Base-by-base conservation (phyloP, 2,329 filamentous ascomycete genomes). In the Xylariales sp. region DNA sequence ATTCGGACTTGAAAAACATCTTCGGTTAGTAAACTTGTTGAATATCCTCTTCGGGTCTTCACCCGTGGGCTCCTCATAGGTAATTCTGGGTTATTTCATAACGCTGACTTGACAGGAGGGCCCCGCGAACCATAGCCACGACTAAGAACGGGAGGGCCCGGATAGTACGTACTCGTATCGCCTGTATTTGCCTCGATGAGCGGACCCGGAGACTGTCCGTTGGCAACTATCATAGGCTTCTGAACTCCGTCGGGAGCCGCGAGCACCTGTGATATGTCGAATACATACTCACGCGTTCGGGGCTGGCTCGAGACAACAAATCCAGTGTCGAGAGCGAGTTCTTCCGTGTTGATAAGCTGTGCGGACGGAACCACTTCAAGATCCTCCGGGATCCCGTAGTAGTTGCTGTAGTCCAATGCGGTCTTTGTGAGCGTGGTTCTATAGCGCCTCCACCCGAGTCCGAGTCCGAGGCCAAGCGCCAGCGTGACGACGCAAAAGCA, bases 181-280 rank as follows among this genome's bases (percentile, higher is more conserved):
- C 83, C 83, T 1, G 75, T 76, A 67, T 81, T 80, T 7, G 80
- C 83, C 72, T 84, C 81, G 59, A 84, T 79, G 57, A 82, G 69
- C 12, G 83, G 83, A 0, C 82, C 82, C 0, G 83, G 82, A 1
- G 78, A 81, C 70, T 82, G 81, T 8, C 79, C 78, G 71, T 82
- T 82, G 55, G 80, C 75, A 4, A 80, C 73, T 18, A 81, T 74
- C 78, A 81, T 81, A 8, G 79, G 76, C 63, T 81, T 81, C 34
- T 61, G 66, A 58, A 80, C 75, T 9, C 79, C 80, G 66, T 81
- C 80, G 3, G 79, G 79, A 3, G 76, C 73, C 0, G 76, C 78
- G 23, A 73, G 70, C 14, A 69, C 76, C 49, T 77, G 75, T 14
- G 75, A 71, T 48, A 81, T 73, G 70, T 80, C 75, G 69, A 81